Evolutionary conservation across 192 early-diverging fungal genomes (phyloP), one percentile per base, ranked within the genome.

Genomic region (Jimgerdemannia lactiflua): DNA sequence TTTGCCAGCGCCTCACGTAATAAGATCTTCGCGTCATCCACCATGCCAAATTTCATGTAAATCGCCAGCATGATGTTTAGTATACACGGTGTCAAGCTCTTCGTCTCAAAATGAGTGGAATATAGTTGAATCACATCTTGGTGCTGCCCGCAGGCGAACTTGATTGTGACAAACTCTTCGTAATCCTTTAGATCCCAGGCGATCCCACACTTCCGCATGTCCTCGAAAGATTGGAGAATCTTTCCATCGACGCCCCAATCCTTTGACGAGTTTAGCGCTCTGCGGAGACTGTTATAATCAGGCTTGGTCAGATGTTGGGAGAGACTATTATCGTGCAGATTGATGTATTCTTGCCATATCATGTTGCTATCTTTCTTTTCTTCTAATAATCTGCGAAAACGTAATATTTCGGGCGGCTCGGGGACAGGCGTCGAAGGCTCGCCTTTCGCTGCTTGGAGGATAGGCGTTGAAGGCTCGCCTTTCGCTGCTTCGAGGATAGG

Each of bases 91-190:
- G 75, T 78, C 9, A 78, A 67, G 3, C 71, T 70, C 7, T 74
- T 59, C 4, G 39, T 39, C 4, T 39, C 39, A 59, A 78, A 75
- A 18, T 77, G 74, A 9, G 75, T 67, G 20, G 76, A 74, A n/a
- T 71, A 82, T 2, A 6, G 8, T 10, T 14, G 49, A 10, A 59
- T 14, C 49, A 59, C 49, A 6, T 59, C 49, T 14, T 59, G 8
- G 49, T 59, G 49, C 8, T 59, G 6, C 14, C 14, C 14, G 49
- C 49, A 6, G 14, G 49, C 49, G 11, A 82, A 4, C 39, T 75
- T 71, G 9, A 73, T 70, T 64, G 78, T 74, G 59, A 78, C 77
- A 40, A 74, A 82, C 41, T 82, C 80, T 42, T 78, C 75, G 64
- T 82, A 82, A 43, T 82, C 77, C 4, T 40, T 4, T 4, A 72